A percentile compares a stretch with the other conserved stretches of the same genome.
Evolutionary conservation across 257 asterid genomes (phyloP).

Genomic region (Ocimum tenuiflorum): DNA sequence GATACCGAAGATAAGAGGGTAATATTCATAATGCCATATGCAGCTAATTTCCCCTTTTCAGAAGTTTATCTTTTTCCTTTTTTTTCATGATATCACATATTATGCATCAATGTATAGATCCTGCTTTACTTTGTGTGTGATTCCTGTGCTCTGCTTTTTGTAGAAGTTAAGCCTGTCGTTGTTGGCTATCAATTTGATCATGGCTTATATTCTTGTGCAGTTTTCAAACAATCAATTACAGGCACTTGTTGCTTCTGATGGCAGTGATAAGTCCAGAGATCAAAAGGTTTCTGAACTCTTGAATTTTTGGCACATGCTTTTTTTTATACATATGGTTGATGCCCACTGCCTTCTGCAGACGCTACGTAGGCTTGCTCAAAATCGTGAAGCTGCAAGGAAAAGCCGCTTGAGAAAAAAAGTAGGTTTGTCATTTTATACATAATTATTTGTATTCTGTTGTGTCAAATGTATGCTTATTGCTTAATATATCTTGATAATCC

Average conservation of each 20-base stretch:
- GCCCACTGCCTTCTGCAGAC: constrained; percentile 29
- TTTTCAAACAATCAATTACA: constrained; percentile 51
- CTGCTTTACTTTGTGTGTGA: neutral
- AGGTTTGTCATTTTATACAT: constrained; percentile 4
- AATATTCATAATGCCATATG: neutral
- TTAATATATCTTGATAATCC: no score
- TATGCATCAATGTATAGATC: neutral
- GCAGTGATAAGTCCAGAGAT: constrained; percentile 89
- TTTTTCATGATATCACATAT: neutral
- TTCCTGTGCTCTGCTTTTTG: neutral
- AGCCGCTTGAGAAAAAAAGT: constrained; percentile 90
- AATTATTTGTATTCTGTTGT: neutral
- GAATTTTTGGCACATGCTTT: neutral
- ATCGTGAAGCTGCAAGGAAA: constrained; percentile 98
- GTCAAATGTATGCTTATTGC: neutral
- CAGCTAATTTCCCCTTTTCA: neutral
- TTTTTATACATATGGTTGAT: neutral
- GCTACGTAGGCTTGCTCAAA: constrained; percentile 94
- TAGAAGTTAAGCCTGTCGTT: neutral
- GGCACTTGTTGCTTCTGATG: constrained; percentile 68
- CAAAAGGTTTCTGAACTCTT: constrained; percentile 55
- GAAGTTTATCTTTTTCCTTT: neutral
- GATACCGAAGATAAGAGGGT: constrained; percentile 92
- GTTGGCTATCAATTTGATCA: constrained; percentile 10
- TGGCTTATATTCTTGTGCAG: constrained; percentile 32